Conservation (phyloP, 129 eudicot genomes). For the Lactuca saligna region DNA sequence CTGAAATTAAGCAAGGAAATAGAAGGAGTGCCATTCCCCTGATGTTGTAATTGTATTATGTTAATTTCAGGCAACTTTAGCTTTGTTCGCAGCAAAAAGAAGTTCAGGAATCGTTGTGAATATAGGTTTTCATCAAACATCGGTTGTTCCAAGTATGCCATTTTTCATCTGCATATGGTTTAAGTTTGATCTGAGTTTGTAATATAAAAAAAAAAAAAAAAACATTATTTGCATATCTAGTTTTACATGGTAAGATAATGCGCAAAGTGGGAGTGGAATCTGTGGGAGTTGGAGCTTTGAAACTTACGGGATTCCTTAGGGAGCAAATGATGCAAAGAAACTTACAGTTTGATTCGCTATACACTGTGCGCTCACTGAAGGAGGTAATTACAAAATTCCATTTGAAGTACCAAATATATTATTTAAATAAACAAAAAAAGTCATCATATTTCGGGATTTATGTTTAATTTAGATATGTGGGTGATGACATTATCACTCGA, state of each 20-base stretch:
- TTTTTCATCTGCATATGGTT: not conserved
- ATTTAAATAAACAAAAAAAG: no score
- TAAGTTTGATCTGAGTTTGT: not conserved
- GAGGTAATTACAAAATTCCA: conserved; percentile 49
- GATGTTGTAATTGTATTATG: conserved; percentile 24
- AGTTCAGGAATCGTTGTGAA: conserved; percentile 94
- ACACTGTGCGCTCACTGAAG: conserved; percentile 87
- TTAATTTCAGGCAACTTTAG: conserved; percentile 71
- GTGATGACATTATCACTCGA: no score
- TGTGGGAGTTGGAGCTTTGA: conserved; percentile 89
- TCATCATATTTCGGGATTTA: no score
- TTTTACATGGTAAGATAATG: conserved; percentile 81
- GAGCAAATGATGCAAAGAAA: conserved; percentile 81
- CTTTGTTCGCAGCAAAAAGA: conserved; percentile 79
- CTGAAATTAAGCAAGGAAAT: not conserved
- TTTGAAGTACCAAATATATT: no score
- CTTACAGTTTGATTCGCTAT: conserved; percentile 64
- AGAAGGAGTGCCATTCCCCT: conserved; percentile 13
- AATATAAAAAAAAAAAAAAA: not conserved
- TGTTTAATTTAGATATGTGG: no score
- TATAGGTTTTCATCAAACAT: conserved; percentile 86
- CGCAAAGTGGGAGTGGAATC: conserved; percentile 87
- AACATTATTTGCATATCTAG: conserved; percentile 34
- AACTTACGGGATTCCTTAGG: conserved; percentile 89
- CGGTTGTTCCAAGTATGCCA: conserved; percentile 87